Evolutionary conservation across 768 basidiomycete genomes (phyloP), one percentile per base, ranked within the genome.

Genomic region (Pholiota molesta): DNA sequence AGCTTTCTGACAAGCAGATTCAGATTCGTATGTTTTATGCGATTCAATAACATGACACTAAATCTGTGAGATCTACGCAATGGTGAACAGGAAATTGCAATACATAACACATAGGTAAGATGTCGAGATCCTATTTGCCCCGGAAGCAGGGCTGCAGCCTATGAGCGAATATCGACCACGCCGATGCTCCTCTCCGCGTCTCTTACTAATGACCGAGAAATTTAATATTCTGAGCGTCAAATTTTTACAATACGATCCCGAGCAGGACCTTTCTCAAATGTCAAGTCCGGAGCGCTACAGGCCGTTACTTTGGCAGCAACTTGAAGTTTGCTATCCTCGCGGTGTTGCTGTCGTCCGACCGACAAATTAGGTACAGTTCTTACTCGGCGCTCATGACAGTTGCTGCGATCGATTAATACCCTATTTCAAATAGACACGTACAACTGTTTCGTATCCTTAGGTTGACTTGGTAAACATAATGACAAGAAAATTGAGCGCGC

Each of bases 1-100:
- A 61, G 63, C 56, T 47, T 57, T 57, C 47, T 64, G 63, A 64
- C 63, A 64, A 33, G 31, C 49, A n/a, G 60, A 35, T 35, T 35
- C 9, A 37, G 35, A 28, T 57, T 19, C 62, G 37, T 65, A 65
- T 56, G 60, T 60, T 62, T 55, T 65, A 52, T 60, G 55, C 52
- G 44, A 56, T 19, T 49, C 4, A 44, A 44, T 44, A 16, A n/a
- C 42, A n/a, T 21, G 42, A 19, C 42, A 7, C 19, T 44, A 5
- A 44, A 44, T 44, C 42, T 44, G 8, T 44, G n/a, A 44, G 17
- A 44, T 44, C 42, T n/a, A 16, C n/a, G 17, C 19, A n/a, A 21
- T 14, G 42, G 9, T 21, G 14, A 19, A 49, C 26, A 49, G 42
- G 23, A 0, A 23, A 31, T 31, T 31, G 26, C 11, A 49, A 49